Conservation (phyloP, 495 filamentous ascomycete species). For the Penicillium longicatenatum region DNA sequence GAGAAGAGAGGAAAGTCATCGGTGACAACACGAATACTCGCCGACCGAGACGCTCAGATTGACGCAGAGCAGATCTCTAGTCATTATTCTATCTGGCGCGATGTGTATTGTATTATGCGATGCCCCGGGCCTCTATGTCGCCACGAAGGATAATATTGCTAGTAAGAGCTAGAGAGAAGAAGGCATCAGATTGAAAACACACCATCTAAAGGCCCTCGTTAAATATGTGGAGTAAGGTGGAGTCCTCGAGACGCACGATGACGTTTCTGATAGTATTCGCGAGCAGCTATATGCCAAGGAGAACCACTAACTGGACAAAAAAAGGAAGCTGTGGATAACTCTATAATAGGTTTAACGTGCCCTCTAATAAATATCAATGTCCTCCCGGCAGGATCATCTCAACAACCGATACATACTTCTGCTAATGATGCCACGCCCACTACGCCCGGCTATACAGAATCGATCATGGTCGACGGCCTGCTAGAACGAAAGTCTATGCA, state of each 20-base stretch:
- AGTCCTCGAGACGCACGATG: constrained; percentile 7
- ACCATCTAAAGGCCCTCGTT: constrained; percentile 9
- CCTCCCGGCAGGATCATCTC: not conserved
- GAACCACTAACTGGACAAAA: constrained; percentile 6
- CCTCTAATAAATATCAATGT: constrained; percentile 10
- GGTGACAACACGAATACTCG: constrained; percentile 19
- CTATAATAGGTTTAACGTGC: constrained; percentile 1
- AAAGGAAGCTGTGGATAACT: constrained; percentile 3
- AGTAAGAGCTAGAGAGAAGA: constrained; percentile 22
- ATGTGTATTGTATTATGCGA: constrained; percentile 1
- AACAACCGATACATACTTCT: not conserved
- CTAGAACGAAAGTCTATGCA: no score
- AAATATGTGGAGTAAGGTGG: constrained; percentile 13
- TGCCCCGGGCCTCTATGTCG: constrained; percentile 24
- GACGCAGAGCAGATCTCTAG: constrained; percentile 10
- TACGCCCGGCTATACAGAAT: no score
- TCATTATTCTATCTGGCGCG: not conserved
- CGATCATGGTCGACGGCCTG: no score
- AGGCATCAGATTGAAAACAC: constrained; percentile 15
- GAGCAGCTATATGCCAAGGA: constrained; percentile 18
- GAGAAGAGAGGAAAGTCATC: constrained; percentile 24
- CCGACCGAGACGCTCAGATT: constrained; percentile 19
- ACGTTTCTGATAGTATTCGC: constrained; percentile 12
- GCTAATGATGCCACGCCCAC: no score
- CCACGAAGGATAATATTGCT: constrained; percentile 25